These are phyloP conservation scores for Plenodomus lindquistii DNA, from an alignment of 2,329 filamentous ascomycete species.

Conservation along the genomic window DNA sequence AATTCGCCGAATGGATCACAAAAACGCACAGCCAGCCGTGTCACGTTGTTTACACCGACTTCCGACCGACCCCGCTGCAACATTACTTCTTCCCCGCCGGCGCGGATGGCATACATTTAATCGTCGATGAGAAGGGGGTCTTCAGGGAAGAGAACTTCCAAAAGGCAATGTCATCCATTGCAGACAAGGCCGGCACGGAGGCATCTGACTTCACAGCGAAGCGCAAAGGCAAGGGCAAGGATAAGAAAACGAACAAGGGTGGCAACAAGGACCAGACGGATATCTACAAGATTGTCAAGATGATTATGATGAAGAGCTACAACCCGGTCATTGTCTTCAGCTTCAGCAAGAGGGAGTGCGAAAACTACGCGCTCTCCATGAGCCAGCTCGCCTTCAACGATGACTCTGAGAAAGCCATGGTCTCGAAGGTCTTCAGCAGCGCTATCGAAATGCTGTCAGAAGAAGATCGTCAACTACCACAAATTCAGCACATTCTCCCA, in stretches of 20 bases:
- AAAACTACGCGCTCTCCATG: constrained; percentile 85
- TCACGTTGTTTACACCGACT: constrained; percentile 98
- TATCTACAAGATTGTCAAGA: constrained; percentile 96
- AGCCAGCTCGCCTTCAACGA: constrained; percentile 92
- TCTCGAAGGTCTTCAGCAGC: constrained; percentile 89
- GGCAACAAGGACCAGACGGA: constrained; percentile 69
- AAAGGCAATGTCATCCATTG: constrained; percentile 88
- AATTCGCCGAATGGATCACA: constrained; percentile 98
- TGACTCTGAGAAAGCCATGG: constrained; percentile 92
- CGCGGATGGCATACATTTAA: constrained; percentile 87
- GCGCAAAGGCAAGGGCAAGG: constrained; percentile 83
- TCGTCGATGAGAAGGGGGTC: constrained; percentile 94
- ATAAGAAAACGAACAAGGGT: constrained; percentile 90
- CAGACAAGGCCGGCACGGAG: constrained; percentile 84
- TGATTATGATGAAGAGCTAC: constrained; percentile 97
- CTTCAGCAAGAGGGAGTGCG: constrained; percentile 97
- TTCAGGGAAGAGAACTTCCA: constrained; percentile 99
- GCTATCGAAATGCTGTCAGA: constrained; percentile 92
- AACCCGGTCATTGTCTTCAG: constrained; percentile 99
- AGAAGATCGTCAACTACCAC: constrained; percentile 83
- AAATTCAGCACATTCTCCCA: constrained; percentile 88
- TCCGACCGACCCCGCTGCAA: constrained; percentile 92
- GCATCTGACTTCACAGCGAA: constrained; percentile 78
- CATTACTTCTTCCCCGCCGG: constrained; percentile 97
- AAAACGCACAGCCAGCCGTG: constrained; percentile 98